Percentiles rank a stretch among this genome's conserved stretches.
Evolutionary conservation across 345 rosid genomes (phyloP).

Genomic region (Microcos paniculata): DNA sequence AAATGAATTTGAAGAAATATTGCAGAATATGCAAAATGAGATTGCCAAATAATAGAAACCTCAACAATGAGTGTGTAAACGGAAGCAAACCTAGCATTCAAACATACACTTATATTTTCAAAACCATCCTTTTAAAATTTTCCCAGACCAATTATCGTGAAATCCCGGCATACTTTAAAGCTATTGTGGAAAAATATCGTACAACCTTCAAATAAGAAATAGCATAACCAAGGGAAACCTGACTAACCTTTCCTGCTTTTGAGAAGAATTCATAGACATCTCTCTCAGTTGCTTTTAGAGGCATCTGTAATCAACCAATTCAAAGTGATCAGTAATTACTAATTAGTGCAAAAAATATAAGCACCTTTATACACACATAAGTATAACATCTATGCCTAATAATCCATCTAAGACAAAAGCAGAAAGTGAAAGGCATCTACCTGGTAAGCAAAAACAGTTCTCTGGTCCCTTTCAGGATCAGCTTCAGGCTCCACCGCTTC

Average conservation of each 20-base stretch:
- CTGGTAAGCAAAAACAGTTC: slow-evolving; percentile 97
- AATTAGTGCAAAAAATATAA: background rate
- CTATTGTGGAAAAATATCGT: background rate
- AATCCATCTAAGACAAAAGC: slow-evolving; percentile 8
- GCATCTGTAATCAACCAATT: slow-evolving; percentile 62
- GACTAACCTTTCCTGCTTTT: slow-evolving; percentile 86
- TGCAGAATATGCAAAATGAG: background rate
- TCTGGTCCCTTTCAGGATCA: slow-evolving; percentile 96
- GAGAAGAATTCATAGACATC: slow-evolving; percentile 94
- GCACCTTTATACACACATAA: background rate
- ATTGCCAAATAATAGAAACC: background rate
- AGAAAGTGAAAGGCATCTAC: slow-evolving; percentile 27
- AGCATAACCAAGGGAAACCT: slow-evolving; percentile 6
- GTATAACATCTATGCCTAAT: background rate
- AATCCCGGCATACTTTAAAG: background rate
- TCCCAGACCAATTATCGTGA: background rate
- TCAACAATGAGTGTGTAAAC: background rate
- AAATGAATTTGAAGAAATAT: background rate
- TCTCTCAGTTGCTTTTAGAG: slow-evolving; percentile 87
- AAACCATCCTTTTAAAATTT: background rate
- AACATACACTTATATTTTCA: background rate
- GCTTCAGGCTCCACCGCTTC: slow-evolving; percentile 77
- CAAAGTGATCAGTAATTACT: slow-evolving; percentile 8
- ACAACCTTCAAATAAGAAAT: slow-evolving; percentile 4
- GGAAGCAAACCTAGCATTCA: background rate